Evolutionary conservation across 2,329 filamentous ascomycete genomes (phyloP).

Genomic region (Elsinoe australis): DNA sequence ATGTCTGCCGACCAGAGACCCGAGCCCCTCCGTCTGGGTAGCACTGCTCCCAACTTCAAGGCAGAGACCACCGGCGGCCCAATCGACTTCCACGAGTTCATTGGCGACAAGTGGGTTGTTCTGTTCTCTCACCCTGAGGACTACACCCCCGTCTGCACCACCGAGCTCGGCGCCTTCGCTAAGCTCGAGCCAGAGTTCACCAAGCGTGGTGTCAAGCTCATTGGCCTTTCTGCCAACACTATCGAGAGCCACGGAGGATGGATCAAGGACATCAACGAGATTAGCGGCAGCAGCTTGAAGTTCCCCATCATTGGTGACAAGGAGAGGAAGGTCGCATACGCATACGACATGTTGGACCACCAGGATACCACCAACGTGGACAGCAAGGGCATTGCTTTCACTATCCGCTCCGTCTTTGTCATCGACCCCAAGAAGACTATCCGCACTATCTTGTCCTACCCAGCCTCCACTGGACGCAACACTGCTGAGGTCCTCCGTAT

Average conservation of each 20-base stretch:
- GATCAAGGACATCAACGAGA: constrained; percentile 66
- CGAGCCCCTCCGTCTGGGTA: constrained; percentile 54
- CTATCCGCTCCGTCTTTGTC: constrained; percentile 58
- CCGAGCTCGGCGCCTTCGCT: constrained; percentile 56
- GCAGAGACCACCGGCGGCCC: constrained; percentile 58
- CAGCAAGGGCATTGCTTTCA: constrained; percentile 51
- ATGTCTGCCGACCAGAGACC: constrained; percentile 23
- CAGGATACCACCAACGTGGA: constrained; percentile 54
- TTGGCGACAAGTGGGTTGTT: constrained; percentile 61
- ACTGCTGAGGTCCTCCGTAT: constrained; percentile 47
- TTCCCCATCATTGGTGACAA: constrained; percentile 50
- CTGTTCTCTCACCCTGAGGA: constrained; percentile 63
- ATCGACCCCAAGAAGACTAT: constrained; percentile 60
- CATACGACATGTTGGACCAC: constrained; percentile 48
- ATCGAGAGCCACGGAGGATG: constrained; percentile 65
- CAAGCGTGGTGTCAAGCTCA: constrained; percentile 55
- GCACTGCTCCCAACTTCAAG: constrained; percentile 60
- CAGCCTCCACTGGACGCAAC: constrained; percentile 53
- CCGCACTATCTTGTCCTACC: constrained; percentile 55
- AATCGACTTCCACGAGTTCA: constrained; percentile 66
- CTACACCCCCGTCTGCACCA: constrained; percentile 55
- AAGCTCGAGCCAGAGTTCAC: constrained; percentile 58
- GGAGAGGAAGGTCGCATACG: constrained; percentile 44
- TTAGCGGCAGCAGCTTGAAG: constrained; percentile 39
- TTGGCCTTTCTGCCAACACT: constrained; percentile 48